Percentiles rank a stretch among this genome's conserved stretches.
Evolutionary conservation across 1,284 basidiomycete genomes (phyloP).

Genomic region (Cystobasidiaceae sp.): DNA sequence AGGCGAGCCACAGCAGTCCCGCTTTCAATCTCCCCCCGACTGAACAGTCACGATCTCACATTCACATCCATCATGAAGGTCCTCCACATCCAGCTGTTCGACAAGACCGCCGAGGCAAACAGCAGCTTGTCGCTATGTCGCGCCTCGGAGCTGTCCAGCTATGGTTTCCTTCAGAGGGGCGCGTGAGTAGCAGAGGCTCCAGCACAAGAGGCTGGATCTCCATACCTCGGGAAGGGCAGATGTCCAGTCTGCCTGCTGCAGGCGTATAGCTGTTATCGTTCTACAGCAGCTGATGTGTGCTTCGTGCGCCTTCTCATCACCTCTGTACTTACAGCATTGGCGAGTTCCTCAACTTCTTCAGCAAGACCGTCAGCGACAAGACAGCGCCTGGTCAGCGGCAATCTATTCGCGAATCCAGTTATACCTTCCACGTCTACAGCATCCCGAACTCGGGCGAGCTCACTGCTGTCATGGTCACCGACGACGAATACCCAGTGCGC

Average conservation of each 20-base stretch:
- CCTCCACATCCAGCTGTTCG: constrained; percentile 52
- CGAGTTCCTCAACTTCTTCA: constrained; percentile 87
- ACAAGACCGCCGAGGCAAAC: constrained; percentile 47
- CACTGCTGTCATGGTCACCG: constrained; percentile 83
- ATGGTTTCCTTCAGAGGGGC: constrained; percentile 88
- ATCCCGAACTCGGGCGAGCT: constrained; percentile 45
- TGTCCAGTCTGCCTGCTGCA: neutral
- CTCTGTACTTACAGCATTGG: constrained; percentile 51
- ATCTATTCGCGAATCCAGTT: constrained; percentile 90
- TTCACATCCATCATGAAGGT: constrained; percentile 48
- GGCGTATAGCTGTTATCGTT: neutral
- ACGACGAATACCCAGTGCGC: constrained; percentile 92
- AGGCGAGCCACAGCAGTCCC: no score
- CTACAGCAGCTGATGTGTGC: no score
- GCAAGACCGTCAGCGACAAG: constrained; percentile 69
- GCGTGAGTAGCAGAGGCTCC: constrained; percentile 48
- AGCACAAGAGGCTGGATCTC: neutral
- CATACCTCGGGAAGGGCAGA: neutral
- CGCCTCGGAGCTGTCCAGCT: constrained; percentile 80
- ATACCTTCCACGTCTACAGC: constrained; percentile 83
- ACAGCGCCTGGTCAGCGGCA: constrained; percentile 55
- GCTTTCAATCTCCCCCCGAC: no score
- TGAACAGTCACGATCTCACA: no score
- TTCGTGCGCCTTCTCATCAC: neutral
- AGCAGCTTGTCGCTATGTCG: constrained; percentile 61